Evolutionary conservation across 1,139 yeast species (phyloP).

Genomic region (Schwanniomyces etchellsii): DNA sequence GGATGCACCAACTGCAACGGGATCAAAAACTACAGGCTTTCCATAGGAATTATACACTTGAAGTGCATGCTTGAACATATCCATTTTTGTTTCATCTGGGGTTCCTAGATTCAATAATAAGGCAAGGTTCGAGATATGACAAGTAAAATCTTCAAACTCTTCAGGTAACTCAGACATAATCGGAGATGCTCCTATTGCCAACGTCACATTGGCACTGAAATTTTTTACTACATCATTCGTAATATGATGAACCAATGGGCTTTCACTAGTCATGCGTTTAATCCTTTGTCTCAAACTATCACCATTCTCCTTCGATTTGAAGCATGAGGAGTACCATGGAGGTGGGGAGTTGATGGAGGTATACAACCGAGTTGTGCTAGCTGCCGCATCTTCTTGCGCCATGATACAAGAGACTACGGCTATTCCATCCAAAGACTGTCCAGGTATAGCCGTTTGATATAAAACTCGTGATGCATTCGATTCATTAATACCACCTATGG

Average conservation of each 20-base stretch:
- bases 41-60: conserved; percentile 51
- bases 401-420: conserved; percentile 86
- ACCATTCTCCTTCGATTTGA: conserved; percentile 10
- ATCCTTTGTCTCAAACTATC: conserved; percentile 8
- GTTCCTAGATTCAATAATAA: conserved; percentile 78
- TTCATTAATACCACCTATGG: conserved; percentile 82
- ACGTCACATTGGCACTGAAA: conserved; percentile 82
- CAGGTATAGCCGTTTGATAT: conserved; percentile 43
- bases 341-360: conserved; percentile 11
- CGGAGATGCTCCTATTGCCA: conserved; percentile 85
- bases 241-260: conserved; percentile 79
- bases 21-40: conserved; percentile 74
- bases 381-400: conserved; percentile 56
- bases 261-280: conserved; percentile 4
- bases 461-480: conserved; percentile 55
- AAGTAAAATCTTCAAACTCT: conserved; percentile 67
- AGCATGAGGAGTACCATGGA: conserved; percentile 4
- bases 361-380: conserved; percentile 40
- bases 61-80: conserved; percentile 48
- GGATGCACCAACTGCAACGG: conserved; percentile 91
- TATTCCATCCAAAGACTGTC: conserved; percentile 61
- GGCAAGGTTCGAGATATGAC: conserved; percentile 43
- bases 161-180: conserved; percentile 78
- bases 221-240: conserved; percentile 89
- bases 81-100: conserved; percentile 41